These are phyloP conservation scores for Emergomyces africanus DNA, from an alignment of 2,329 filamentous ascomycete genomes.

Conservation along the genomic window DNA sequence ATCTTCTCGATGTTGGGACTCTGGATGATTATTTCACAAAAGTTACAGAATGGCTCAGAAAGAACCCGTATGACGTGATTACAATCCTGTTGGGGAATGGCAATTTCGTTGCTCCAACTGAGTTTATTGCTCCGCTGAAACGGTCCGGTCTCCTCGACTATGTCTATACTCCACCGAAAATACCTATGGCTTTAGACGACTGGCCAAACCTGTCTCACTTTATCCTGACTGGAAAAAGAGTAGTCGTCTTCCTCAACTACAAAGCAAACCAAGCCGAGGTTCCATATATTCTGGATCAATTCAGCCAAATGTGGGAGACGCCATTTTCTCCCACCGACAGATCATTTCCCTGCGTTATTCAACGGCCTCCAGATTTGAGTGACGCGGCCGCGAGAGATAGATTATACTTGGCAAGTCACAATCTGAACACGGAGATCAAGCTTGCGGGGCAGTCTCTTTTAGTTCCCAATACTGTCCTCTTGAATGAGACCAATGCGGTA, in stretches of 20 bases:
- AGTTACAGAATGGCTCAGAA: constrained; percentile 59
- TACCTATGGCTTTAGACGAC: constrained; percentile 57
- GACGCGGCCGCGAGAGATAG: constrained; percentile 43
- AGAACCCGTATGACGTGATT: constrained; percentile 74
- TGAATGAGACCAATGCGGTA: constrained; percentile 60
- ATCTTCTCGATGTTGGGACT: constrained; percentile 67
- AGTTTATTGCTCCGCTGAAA: constrained; percentile 57
- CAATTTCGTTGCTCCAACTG: constrained; percentile 53
- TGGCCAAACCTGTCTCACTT: constrained; percentile 76
- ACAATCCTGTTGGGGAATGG: constrained; percentile 78
- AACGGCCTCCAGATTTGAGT: constrained; percentile 59
- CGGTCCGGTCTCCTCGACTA: constrained; percentile 59
- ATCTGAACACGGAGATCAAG: constrained; percentile 66
- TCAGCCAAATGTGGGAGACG: constrained; percentile 81
- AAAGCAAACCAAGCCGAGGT: constrained; percentile 63
- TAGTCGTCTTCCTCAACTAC: constrained; percentile 77
- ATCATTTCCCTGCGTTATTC: constrained; percentile 61
- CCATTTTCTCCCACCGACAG: constrained; percentile 62
- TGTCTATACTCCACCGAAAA: constrained; percentile 57
- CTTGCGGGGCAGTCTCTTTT: constrained; percentile 52
- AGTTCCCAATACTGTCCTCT: constrained; percentile 56
- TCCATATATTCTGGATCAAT: constrained; percentile 79
- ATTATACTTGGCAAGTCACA: constrained; percentile 81
- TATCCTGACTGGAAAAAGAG: constrained; percentile 57
- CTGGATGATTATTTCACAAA: constrained; percentile 59